Evolutionary conservation across 1,284 basidiomycete species (phyloP).

Genomic region (Hymenochaete sp.): DNA sequence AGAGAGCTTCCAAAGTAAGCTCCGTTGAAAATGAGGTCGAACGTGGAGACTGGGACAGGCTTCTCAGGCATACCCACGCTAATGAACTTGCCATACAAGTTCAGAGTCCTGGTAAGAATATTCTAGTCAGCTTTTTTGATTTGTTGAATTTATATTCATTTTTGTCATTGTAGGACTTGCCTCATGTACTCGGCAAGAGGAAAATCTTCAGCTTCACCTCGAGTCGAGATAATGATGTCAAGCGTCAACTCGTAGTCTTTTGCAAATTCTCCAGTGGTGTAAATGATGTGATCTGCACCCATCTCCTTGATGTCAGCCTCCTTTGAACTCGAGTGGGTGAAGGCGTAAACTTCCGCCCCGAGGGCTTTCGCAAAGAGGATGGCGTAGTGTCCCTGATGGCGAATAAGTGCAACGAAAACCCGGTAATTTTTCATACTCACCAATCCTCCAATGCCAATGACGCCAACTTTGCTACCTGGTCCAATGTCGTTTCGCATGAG

Average conservation of each 20-base stretch:
- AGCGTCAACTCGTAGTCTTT: slow-evolving; percentile 28
- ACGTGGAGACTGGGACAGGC: background rate
- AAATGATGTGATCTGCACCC: slow-evolving; percentile 35
- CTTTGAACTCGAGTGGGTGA: slow-evolving; percentile 40
- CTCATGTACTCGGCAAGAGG: slow-evolving; percentile 30
- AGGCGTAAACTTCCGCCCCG: slow-evolving; percentile 43
- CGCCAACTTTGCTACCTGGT: slow-evolving; percentile 56
- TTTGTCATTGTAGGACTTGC: slow-evolving; percentile 22
- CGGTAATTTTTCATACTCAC: background rate
- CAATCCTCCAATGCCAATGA: slow-evolving; percentile 55
- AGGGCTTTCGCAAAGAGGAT: slow-evolving; percentile 40
- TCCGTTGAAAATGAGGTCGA: slow-evolving; percentile 5
- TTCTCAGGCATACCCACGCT: slow-evolving; percentile 14
- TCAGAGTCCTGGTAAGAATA: slow-evolving; percentile 11
- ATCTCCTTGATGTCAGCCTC: slow-evolving; percentile 39
- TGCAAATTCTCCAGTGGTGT: slow-evolving; percentile 28
- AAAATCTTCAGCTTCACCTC: slow-evolving; percentile 23
- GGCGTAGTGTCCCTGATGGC: slow-evolving; percentile 37
- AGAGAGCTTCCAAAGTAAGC: slow-evolving; percentile 13
- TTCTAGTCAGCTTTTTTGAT: background rate
- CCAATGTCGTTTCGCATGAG: slow-evolving; percentile 52
- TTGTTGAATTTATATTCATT: slow-evolving; percentile 27
- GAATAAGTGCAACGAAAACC: slow-evolving; percentile 24
- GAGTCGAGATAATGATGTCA: slow-evolving; percentile 41
- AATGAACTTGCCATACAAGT: slow-evolving; percentile 16